Evolutionary conservation across 805 yeast species (phyloP).

Genomic region (Cyberlindnera euphorbiae): DNA sequence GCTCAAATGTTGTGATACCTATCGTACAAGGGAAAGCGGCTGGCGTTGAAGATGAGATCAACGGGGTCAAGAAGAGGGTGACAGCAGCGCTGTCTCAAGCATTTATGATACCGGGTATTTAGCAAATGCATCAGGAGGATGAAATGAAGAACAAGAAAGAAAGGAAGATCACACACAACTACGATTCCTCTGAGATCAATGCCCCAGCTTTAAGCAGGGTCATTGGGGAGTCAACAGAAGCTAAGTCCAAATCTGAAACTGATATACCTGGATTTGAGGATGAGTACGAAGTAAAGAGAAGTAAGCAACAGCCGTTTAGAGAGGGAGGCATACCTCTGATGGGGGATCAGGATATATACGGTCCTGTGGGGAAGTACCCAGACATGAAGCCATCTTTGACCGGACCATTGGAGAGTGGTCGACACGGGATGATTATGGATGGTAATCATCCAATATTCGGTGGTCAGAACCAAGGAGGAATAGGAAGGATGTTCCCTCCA

Average conservation of each 20-base stretch:
- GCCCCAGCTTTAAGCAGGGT: too few relatives aligned
- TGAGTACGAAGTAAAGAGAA: constrained; percentile 35
- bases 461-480: background rate
- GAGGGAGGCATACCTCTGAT: constrained; percentile 13
- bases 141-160: too few relatives aligned
- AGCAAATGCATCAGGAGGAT: too few relatives aligned
- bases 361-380: constrained; percentile 42
- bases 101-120: too few relatives aligned
- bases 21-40: too few relatives aligned
- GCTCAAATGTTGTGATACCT: too few relatives aligned
- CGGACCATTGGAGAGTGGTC: constrained; percentile 24
- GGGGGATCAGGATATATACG: constrained; percentile 50
- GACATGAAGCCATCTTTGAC: constrained; percentile 36
- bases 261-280: constrained; percentile 49
- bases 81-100: too few relatives aligned
- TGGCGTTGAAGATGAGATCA: too few relatives aligned
- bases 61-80: too few relatives aligned
- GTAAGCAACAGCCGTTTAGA: background rate
- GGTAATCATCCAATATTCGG: constrained; percentile 46
- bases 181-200: too few relatives aligned
- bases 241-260: background rate
- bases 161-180: too few relatives aligned
- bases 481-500: constrained; percentile 26
- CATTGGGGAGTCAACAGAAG: too few relatives aligned
- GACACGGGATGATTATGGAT: constrained; percentile 49